Percentiles rank a stretch among this genome's conserved stretches.
phyloP scores from a whole-genome alignment of 2,329 filamentous ascomycete genomes.

The Capronia epimyces region DNA sequence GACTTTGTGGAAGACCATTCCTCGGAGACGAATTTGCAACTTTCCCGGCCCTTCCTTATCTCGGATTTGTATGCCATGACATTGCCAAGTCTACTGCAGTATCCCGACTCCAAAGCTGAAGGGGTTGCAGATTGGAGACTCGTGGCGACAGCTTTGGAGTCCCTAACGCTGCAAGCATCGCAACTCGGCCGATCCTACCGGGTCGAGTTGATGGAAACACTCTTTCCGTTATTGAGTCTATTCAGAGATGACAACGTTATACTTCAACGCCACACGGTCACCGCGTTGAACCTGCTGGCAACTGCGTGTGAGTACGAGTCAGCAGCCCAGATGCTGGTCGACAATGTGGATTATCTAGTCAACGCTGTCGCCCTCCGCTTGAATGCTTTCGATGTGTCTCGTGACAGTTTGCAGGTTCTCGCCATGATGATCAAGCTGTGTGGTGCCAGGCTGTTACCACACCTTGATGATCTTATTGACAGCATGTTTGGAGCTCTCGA shows the following conservation, averaged over 20 bases:
- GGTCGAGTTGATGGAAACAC: constrained; percentile 77
- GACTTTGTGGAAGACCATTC: constrained; percentile 57
- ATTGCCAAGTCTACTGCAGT: constrained; percentile 35
- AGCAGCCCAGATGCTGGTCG: constrained; percentile 73
- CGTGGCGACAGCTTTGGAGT: constrained; percentile 74
- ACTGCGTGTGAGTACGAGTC: constrained; percentile 65
- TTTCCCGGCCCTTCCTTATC: constrained; percentile 35
- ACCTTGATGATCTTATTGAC: constrained; percentile 82
- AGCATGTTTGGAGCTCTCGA: constrained; percentile 92
- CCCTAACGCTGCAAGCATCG: constrained; percentile 68
- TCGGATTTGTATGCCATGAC: constrained; percentile 43
- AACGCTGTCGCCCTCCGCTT: constrained; percentile 85
- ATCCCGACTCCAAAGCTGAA: constrained; percentile 34
- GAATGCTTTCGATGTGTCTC: constrained; percentile 86
- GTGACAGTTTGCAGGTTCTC: constrained; percentile 82
- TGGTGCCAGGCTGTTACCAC: constrained; percentile 74
- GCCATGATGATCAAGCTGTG: constrained; percentile 91
- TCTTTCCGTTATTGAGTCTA: constrained; percentile 88
- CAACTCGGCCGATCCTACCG: constrained; percentile 65
- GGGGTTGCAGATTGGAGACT: constrained; percentile 61
- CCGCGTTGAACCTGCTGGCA: constrained; percentile 75
- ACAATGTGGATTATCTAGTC: constrained; percentile 93
- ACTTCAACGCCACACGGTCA: constrained; percentile 75
- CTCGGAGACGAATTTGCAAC: constrained; percentile 36
- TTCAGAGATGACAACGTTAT: constrained; percentile 64